Base-by-base conservation (phyloP, 306 rosid species). In the Sindora glabra region DNA sequence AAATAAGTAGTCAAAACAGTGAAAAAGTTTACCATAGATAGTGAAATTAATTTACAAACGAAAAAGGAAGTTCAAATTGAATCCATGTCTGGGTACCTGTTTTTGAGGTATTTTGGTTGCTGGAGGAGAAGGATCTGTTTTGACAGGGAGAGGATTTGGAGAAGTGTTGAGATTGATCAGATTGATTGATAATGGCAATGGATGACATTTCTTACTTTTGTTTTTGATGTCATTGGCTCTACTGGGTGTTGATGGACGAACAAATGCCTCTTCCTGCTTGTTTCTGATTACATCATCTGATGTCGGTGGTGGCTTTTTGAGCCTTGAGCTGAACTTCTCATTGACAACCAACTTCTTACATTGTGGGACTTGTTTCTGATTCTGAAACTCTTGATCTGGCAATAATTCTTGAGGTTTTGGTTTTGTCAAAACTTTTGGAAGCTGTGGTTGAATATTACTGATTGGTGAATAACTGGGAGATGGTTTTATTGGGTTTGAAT, bases 201-300 rank as follows among this genome's bases (percentile, higher is more conserved):
- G 79, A 14, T 69, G 79, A 27, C 61, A 71, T 56, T 60, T 85
- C 77, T 83, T 85, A 77, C 77, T 51, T 65, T 76, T 82, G 50
- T 55, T 49, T 42, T 62, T 72, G 8, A 47, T 76, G 62, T 80
- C 80, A 60, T 34, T 45, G 25, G 71, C 56, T 71, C 81, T 76
- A 10, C 65, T 61, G 8, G 79, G 48, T 19, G 81, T 70, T 41
- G 81, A 58, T n/a, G 86, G 69, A 32, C 84, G 69, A 24, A 82
- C 84, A 59, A 86, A 92, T 22, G 90, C 48, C 65, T 86, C 96
- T 41, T 89, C 83, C 69, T 86, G 80, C 79, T 74, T 77, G 62
- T 63, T 81, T 67, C 73, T 68, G 52, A 77, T 48, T 10, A 73
- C 49, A 24, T n/a, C n/a, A n/a, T 77, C 83, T 51, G 81, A 67